Conservation (phyloP, 1,284 basidiomycete genomes). For the Ganoderma lucidum region DNA sequence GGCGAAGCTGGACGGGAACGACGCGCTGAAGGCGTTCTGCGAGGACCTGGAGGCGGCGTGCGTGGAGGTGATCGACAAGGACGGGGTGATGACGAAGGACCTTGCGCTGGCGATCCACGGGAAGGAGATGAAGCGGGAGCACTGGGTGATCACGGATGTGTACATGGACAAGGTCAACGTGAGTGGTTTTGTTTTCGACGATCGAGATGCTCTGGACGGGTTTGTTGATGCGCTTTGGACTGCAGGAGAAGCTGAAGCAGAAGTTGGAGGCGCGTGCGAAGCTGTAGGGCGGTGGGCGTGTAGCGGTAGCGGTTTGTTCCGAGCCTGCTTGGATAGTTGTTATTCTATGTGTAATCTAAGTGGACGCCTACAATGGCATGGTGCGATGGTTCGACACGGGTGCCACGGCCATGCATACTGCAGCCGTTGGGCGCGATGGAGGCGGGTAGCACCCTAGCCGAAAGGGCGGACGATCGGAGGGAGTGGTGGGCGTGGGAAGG, state of each 20-base stretch:
- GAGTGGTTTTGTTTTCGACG: slow-evolving; percentile 38
- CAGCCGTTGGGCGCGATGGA: background rate
- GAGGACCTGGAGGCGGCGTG: slow-evolving; percentile 87
- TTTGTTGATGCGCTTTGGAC: slow-evolving; percentile 9
- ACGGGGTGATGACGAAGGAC: slow-evolving; percentile 97
- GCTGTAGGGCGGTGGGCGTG: slow-evolving; percentile 9
- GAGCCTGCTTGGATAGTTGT: background rate
- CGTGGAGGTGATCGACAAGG: slow-evolving; percentile 90
- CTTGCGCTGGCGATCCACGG: slow-evolving; percentile 96
- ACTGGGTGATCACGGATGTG: slow-evolving; percentile 92
- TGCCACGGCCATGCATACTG: background rate
- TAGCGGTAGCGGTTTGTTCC: background rate
- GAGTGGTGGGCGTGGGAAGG: background rate
- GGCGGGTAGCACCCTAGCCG: background rate
- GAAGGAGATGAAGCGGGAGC: slow-evolving; percentile 88
- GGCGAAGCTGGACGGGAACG: slow-evolving; percentile 92
- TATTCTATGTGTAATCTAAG: slow-evolving; percentile 6
- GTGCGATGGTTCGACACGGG: background rate
- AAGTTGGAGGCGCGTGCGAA: slow-evolving; percentile 50
- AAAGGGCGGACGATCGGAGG: background rate
- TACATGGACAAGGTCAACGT: slow-evolving; percentile 93
- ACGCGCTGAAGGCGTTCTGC: slow-evolving; percentile 81
- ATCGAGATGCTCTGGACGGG: background rate
- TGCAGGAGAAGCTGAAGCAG: slow-evolving; percentile 63
- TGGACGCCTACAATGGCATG: background rate